phyloP scores from a whole-genome alignment of 495 filamentous ascomycete species.

The Antarctomyces pellizariae region DNA sequence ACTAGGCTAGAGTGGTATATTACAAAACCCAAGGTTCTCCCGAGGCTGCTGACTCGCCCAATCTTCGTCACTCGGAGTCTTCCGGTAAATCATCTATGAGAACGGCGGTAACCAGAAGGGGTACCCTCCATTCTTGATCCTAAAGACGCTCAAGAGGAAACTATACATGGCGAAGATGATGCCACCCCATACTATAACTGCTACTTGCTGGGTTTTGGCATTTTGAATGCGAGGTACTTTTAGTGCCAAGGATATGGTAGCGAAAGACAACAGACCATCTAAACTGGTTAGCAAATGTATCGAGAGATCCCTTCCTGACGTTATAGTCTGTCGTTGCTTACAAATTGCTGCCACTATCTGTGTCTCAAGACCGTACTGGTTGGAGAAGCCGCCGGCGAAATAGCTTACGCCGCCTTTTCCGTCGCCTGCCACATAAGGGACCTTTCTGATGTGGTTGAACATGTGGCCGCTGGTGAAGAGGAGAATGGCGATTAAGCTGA shows the following conservation, averaged over 20 bases:
- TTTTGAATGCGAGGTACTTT: slow-evolving; percentile 79
- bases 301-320: not conserved
- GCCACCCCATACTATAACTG: slow-evolving; percentile 59
- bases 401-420: slow-evolving; percentile 72
- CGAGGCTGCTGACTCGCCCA: no score
- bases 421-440: slow-evolving; percentile 82
- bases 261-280: slow-evolving; percentile 89
- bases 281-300: slow-evolving; percentile 11
- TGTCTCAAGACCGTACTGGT: slow-evolving; percentile 86
- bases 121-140: slow-evolving; percentile 85
- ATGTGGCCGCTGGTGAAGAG: slow-evolving; percentile 94
- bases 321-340: slow-evolving; percentile 25
- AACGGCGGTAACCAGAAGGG: slow-evolving; percentile 88
- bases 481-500: slow-evolving; percentile 74
- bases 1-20: no score
- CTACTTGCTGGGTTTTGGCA: slow-evolving; percentile 52
- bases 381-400: slow-evolving; percentile 84
- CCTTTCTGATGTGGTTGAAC: slow-evolving; percentile 96
- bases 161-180: slow-evolving; percentile 72
- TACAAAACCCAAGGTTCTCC: no score
- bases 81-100: slow-evolving; percentile 20
- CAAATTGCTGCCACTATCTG: slow-evolving; percentile 91
- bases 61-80: no score
- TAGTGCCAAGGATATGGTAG: slow-evolving; percentile 66
- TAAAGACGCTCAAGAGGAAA: slow-evolving; percentile 81